Base-by-base conservation (phyloP, 768 basidiomycete species). In the Rhizopogon vinicolor region DNA sequence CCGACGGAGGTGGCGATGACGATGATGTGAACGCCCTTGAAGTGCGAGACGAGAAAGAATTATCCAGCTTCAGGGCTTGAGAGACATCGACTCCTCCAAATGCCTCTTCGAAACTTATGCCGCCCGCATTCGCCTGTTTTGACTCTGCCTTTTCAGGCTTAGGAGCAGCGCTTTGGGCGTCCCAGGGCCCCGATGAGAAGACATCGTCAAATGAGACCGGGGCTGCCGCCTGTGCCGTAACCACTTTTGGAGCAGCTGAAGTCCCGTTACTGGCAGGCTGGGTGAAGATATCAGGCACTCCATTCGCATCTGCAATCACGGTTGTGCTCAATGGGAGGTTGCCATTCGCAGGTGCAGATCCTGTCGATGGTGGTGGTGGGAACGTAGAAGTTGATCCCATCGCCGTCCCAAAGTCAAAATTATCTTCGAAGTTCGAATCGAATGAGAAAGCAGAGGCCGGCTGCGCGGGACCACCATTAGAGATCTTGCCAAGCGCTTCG, bases 401-500 rank as follows among this genome's bases (percentile, higher is more conserved):
- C 7, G 78, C 75, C 45, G 72, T 63, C 12, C 58, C 61, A 54
- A 86, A 86, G 67, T 90, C 87, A 63, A 91, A 90, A 56, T 81
- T 76, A 59, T 83, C 81, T 22, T 83, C 83, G 58, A 85, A 85
- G 16, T 72, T 81, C 44, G 81, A 74, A 52, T 87, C 87, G 53
- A 92, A 91, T 3, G 83, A 77, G 60, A 89, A 83, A 22, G 70
- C 64, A 7, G 72, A 68, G 6, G 44, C 50, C 1, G 65, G 58
- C 39, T 69, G 61, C 6, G 75, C 58, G 10, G 80, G 62, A 8
- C 69, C 63, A 39, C 68, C 72, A 33, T 67, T 65, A 0, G 82
- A 69, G 19, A 82, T 71, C 58, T 79, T 83, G 16, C 83, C 80
- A 64, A 92, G 76, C 1, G 87, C 85, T 64, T 90, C 88, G 63